Conservation (phyloP, 2,329 filamentous ascomycete species). For the Cytospora paraplurivora region DNA sequence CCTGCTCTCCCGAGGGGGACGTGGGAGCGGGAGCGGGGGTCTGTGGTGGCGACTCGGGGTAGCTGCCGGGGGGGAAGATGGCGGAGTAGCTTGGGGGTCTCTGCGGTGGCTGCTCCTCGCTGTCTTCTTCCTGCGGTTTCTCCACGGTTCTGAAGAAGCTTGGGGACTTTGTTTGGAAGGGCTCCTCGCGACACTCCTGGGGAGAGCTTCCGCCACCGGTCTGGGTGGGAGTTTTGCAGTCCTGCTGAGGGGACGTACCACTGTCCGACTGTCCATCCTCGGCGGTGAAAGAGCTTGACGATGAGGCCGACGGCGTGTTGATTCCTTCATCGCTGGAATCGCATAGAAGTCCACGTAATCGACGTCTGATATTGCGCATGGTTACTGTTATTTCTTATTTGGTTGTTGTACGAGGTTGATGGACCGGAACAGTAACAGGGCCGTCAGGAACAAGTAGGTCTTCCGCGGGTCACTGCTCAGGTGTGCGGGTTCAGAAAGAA, state of each 20-base stretch:
- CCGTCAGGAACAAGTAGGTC: too few relatives aligned
- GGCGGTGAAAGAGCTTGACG: neutral
- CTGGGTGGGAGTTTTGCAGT: too few relatives aligned
- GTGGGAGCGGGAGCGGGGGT: neutral
- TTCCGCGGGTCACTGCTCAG: too few relatives aligned
- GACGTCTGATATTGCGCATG: too few relatives aligned
- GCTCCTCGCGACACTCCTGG: too few relatives aligned
- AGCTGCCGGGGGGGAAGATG: neutral
- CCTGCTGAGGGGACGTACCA: neutral
- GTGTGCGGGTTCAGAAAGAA: too few relatives aligned
- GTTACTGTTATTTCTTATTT: too few relatives aligned
- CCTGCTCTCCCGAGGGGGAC: too few relatives aligned
- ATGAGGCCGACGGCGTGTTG: neutral
- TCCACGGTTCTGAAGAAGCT: neutral
- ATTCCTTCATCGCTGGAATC: neutral
- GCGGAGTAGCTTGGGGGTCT: conserved; percentile 4
- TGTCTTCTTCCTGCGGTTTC: neutral
- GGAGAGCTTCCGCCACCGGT: too few relatives aligned
- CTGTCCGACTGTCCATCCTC: neutral
- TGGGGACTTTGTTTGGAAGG: neutral
- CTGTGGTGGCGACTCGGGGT: neutral
- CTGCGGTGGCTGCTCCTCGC: neutral
- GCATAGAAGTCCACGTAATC: neutral
- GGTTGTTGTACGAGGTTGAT: too few relatives aligned
- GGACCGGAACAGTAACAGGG: too few relatives aligned